Conservation (phyloP, 1,284 basidiomycete genomes). For the Coniferiporia weirii region DNA sequence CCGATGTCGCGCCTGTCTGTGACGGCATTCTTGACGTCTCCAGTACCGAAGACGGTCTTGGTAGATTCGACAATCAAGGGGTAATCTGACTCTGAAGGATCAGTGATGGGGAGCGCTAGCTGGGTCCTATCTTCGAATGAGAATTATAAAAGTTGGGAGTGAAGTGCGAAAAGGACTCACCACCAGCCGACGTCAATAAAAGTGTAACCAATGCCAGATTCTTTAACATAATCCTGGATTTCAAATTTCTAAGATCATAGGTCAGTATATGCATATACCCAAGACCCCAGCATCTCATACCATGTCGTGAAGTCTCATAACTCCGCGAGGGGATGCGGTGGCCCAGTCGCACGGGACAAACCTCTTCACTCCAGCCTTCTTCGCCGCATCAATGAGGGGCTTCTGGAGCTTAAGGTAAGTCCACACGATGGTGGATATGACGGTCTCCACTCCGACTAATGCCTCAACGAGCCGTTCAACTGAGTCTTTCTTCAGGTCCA, state of each 20-base stretch:
- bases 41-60: conserved; percentile 1
- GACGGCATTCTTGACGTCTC: conserved; percentile 17
- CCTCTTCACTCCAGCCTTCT: conserved; percentile 15
- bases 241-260: conserved; percentile 14
- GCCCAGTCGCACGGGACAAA: conserved; percentile 19
- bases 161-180: not conserved
- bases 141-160: not conserved
- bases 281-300: not conserved
- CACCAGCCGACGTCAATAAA: conserved; percentile 20
- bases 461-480: conserved; percentile 1
- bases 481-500: conserved; percentile 1
- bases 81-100: not conserved
- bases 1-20: conserved; percentile 17
- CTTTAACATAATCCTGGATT: conserved; percentile 9
- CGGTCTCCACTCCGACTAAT: conserved; percentile 5
- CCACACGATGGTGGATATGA: conserved; percentile 9
- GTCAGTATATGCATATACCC: not conserved
- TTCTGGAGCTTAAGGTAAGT: conserved; percentile 1
- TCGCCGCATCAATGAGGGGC: conserved; percentile 12
- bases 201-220: conserved; percentile 15
- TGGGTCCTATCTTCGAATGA: conserved; percentile 4
- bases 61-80: not conserved
- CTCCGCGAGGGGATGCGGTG: conserved; percentile 10
- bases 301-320: conserved; percentile 1
- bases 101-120: conserved; percentile 6